Evolutionary conservation across 768 basidiomycete genomes (phyloP).

Genomic region (Pholiota molesta): DNA sequence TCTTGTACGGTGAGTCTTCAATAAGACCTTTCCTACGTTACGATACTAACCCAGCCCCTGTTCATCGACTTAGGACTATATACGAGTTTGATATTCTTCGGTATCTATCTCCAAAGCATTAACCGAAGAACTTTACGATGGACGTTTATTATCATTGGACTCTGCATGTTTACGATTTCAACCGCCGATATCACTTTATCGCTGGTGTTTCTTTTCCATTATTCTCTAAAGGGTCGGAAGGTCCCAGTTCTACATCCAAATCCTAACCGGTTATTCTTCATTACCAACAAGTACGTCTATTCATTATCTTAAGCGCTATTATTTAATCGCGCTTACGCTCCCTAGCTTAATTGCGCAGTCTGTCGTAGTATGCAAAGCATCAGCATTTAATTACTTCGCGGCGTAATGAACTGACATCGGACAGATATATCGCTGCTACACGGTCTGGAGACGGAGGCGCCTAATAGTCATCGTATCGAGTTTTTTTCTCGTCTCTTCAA

Average conservation of each 20-base stretch:
- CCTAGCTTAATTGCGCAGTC: conserved; percentile 25
- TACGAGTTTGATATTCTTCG: conserved; percentile 17
- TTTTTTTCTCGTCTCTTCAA: conserved; percentile 17
- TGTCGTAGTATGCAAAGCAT: conserved; percentile 17
- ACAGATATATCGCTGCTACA: conserved; percentile 28
- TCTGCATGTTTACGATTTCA: conserved; percentile 17
- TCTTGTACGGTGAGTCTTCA: conserved; percentile 20
- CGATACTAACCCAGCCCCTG: neutral
- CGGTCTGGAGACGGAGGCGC: conserved; percentile 21
- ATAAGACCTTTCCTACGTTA: neutral
- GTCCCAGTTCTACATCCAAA: conserved; percentile 11
- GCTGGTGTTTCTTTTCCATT: conserved; percentile 17
- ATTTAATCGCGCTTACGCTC: neutral
- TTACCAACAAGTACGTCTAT: conserved; percentile 22
- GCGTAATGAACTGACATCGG: conserved; percentile 6
- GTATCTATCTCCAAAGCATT: conserved; percentile 15
- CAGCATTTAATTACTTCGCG: neutral
- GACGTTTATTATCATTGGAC: conserved; percentile 12
- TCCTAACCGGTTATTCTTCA: conserved; percentile 15
- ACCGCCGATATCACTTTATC: conserved; percentile 20
- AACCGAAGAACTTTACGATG: conserved; percentile 15
- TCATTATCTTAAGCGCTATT: neutral
- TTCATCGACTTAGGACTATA: conserved; percentile 15
- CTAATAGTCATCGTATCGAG: conserved; percentile 19
- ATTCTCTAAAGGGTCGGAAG: conserved; percentile 9